phyloP scores from a whole-genome alignment of 2,329 filamentous ascomycete species.

The Tolypocladium ophioglossoides region DNA sequence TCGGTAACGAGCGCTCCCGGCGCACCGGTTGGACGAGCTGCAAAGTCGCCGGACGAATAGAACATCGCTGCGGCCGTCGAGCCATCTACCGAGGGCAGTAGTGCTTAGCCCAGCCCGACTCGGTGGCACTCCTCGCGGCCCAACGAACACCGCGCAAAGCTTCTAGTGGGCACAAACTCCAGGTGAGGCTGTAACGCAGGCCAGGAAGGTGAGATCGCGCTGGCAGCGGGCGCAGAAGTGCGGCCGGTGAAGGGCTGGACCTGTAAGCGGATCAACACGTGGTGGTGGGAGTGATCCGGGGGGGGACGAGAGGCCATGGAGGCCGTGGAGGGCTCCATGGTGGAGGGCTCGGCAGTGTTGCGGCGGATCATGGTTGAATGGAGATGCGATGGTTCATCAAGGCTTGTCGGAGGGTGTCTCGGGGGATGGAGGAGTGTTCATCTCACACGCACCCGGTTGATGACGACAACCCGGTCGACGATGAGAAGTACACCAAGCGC shows the following conservation, averaged over 20 bases:
- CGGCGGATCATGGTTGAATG: not conserved
- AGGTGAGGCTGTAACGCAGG: not conserved
- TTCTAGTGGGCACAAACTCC: not conserved
- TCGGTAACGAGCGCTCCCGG: not conserved
- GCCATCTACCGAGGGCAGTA: too few relatives aligned
- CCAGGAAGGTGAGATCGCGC: not conserved
- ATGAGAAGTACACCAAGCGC: too few relatives aligned
- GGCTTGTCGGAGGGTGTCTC: not conserved
- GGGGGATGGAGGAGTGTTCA: not conserved
- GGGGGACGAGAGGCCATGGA: too few relatives aligned
- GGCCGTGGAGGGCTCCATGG: not conserved
- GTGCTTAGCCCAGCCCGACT: not conserved
- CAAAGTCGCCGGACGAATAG: not conserved
- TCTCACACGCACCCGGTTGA: not conserved
- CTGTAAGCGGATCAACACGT: not conserved
- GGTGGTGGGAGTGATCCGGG: not conserved
- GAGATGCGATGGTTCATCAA: not conserved
- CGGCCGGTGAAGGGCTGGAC: not conserved
- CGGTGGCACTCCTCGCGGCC: not conserved
- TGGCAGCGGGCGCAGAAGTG: not conserved
- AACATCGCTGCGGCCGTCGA: too few relatives aligned
- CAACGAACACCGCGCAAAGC: not conserved
- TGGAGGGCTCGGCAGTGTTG: not conserved
- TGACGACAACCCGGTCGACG: not conserved
- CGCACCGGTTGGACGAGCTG: not conserved